Evolutionary conservation across 352 stramenopile species (phyloP).

Genomic region (Albugo candida): DNA sequence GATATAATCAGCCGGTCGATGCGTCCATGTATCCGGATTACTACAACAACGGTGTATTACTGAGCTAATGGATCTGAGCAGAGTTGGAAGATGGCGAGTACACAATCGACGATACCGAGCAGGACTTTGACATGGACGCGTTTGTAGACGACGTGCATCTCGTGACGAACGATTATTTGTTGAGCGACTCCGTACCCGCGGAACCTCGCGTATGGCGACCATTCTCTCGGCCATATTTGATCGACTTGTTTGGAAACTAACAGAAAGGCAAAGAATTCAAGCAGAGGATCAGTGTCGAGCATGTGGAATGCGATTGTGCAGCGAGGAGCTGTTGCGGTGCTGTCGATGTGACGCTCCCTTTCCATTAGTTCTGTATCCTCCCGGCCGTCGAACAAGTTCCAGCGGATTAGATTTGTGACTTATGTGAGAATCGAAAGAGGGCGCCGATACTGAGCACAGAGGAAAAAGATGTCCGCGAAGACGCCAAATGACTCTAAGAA

Average conservation of each 20-base stretch:
- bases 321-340: constrained; percentile 46
- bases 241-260: constrained; percentile 61
- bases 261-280: constrained; percentile 32
- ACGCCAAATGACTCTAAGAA: constrained; percentile 17
- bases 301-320: constrained; percentile 45
- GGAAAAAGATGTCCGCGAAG: constrained; percentile 12
- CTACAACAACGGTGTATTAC: constrained; percentile 37
- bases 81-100: constrained; percentile 77
- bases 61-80: constrained; percentile 66
- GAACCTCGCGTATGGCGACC: constrained; percentile 55
- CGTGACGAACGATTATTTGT: constrained; percentile 74
- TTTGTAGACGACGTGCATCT: constrained; percentile 67
- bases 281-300: constrained; percentile 66
- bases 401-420: constrained; percentile 53
- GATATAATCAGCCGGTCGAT: constrained; percentile 75
- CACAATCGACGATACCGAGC: constrained; percentile 27
- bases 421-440: constrained; percentile 29
- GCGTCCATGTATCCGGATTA: constrained; percentile 70
- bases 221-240: constrained; percentile 66
- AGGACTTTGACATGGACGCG: constrained; percentile 26
- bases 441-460: constrained; percentile 13
- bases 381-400: constrained; percentile 33
- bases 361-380: constrained; percentile 64
- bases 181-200: constrained; percentile 63
- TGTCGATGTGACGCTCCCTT: constrained; percentile 68